Evolutionary conservation across 1,284 basidiomycete species (phyloP).

Genomic region (Cutaneotrichosporon sp.): DNA sequence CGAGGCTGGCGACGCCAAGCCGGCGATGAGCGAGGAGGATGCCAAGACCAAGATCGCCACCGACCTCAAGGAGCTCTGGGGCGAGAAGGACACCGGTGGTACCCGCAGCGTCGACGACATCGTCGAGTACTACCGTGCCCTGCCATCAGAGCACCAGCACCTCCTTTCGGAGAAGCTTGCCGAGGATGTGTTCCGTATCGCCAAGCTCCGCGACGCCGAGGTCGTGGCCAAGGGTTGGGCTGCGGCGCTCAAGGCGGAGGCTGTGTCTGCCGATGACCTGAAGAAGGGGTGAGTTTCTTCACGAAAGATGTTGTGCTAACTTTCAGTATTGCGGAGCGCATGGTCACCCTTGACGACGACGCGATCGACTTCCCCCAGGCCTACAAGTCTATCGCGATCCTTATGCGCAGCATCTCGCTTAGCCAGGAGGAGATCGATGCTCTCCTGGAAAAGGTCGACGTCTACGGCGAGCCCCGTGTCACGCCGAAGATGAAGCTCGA

Average conservation of each 20-base stretch:
- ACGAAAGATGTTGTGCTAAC: conserved; percentile 17
- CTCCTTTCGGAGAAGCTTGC: conserved; percentile 74
- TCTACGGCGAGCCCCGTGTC: conserved; percentile 43
- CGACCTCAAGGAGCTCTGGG: conserved; percentile 58
- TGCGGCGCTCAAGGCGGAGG: conserved; percentile 60
- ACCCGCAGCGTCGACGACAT: conserved; percentile 52
- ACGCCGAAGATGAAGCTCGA: conserved; percentile 49
- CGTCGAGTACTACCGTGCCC: conserved; percentile 70
- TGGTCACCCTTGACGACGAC: conserved; percentile 80
- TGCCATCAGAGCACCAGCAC: conserved; percentile 55
- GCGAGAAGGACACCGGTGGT: conserved; percentile 52
- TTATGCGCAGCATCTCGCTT: conserved; percentile 68
- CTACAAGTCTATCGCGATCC: conserved; percentile 69
- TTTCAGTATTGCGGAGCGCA: conserved; percentile 63
- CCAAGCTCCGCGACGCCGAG: conserved; percentile 80
- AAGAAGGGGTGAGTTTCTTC: conserved; percentile 57
- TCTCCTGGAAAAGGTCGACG: conserved; percentile 48
- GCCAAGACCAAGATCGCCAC: conserved; percentile 72
- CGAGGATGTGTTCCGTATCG: conserved; percentile 85
- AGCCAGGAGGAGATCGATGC: conserved; percentile 60
- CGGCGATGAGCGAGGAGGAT: conserved; percentile 66
- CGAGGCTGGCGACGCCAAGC: conserved; percentile 61
- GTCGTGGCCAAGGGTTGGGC: conserved; percentile 64
- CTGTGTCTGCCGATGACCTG: conserved; percentile 61
- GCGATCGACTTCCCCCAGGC: conserved; percentile 87